A percentile compares a stretch with the other conserved stretches of the same genome.
Evolutionary conservation across 495 filamentous ascomycete genomes (phyloP).

Genomic region (Penicillium soppii): DNA sequence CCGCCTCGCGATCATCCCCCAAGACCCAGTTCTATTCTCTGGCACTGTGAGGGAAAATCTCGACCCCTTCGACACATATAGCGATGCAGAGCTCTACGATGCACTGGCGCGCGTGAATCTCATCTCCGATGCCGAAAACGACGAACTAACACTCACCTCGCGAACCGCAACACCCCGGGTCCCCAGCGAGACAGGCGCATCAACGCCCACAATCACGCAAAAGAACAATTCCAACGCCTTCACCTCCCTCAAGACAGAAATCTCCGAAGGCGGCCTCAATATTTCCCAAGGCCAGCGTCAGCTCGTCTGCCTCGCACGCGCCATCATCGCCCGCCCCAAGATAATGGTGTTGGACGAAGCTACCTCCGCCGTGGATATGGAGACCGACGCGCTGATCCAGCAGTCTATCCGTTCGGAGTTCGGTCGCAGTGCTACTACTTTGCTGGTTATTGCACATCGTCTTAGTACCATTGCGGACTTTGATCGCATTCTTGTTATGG

Average conservation of each 20-base stretch:
- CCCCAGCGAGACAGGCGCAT: conserved; percentile 19
- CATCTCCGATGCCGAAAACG: conserved; percentile 41
- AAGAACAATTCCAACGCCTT: conserved; percentile 63
- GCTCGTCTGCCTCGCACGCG: conserved; percentile 83
- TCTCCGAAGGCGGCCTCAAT: conserved; percentile 76
- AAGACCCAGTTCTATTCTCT: conserved; percentile 84
- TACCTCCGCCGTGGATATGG: conserved; percentile 85
- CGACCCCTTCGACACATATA: conserved; percentile 74
- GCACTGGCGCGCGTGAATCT: conserved; percentile 78
- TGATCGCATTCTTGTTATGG: conserved; percentile 79
- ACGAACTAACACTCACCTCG: conserved; percentile 34
- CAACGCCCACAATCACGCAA: conserved; percentile 22
- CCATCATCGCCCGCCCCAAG: conserved; percentile 75
- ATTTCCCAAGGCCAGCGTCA: conserved; percentile 87
- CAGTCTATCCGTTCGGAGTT: conserved; percentile 80
- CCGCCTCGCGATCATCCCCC: conserved; percentile 79
- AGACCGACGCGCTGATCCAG: conserved; percentile 80
- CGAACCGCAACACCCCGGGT: conserved; percentile 27
- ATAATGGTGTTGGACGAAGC: conserved; percentile 92
- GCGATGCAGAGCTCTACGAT: conserved; percentile 68
- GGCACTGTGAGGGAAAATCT: conserved; percentile 82
- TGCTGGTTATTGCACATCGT: conserved; percentile 87
- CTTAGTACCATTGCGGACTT: conserved; percentile 85
- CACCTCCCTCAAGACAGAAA: conserved; percentile 55
- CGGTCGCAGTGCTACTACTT: conserved; percentile 60